These are phyloP conservation scores for Clavispora carvajalis DNA, from an alignment of 805 yeast genomes.

Conservation along the genomic window DNA sequence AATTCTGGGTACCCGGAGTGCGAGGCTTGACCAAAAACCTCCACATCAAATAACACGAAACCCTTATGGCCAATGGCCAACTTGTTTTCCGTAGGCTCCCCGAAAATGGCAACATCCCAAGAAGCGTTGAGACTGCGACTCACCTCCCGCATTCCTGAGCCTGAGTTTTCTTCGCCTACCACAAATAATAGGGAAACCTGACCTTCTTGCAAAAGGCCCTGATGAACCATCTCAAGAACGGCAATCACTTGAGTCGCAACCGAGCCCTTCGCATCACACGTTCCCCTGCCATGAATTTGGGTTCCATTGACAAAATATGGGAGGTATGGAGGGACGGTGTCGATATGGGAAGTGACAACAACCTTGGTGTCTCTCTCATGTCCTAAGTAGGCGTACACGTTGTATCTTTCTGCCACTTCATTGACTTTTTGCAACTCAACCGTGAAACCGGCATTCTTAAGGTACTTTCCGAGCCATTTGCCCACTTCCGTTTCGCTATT, in stretches of 20 bases:
- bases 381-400: slow-evolving; percentile 56
- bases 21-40: slow-evolving; percentile 51
- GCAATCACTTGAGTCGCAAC: slow-evolving; percentile 60
- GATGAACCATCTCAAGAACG: slow-evolving; percentile 39
- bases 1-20: slow-evolving; percentile 70
- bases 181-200: slow-evolving; percentile 58
- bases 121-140: slow-evolving; percentile 32
- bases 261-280: slow-evolving; percentile 68
- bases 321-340: slow-evolving; percentile 66
- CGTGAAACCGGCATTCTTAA: slow-evolving; percentile 42
- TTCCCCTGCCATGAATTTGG: slow-evolving; percentile 59
- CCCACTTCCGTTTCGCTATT: slow-evolving; percentile 30
- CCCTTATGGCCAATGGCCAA: slow-evolving; percentile 72
- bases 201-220: slow-evolving; percentile 40
- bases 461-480: slow-evolving; percentile 32
- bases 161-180: slow-evolving; percentile 68
- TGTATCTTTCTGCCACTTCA: slow-evolving; percentile 28
- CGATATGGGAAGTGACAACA: slow-evolving; percentile 59
- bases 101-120: slow-evolving; percentile 64
- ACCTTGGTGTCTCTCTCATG: slow-evolving; percentile 40
- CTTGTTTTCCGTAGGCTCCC: slow-evolving; percentile 70
- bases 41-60: slow-evolving; percentile 35
- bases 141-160: slow-evolving; percentile 55
- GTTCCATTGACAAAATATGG: slow-evolving; percentile 46
- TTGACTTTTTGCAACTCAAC: slow-evolving; percentile 41